phyloP scores from a whole-genome alignment of 2,329 filamentous ascomycete genomes.

The Aspergillus caelatus region DNA sequence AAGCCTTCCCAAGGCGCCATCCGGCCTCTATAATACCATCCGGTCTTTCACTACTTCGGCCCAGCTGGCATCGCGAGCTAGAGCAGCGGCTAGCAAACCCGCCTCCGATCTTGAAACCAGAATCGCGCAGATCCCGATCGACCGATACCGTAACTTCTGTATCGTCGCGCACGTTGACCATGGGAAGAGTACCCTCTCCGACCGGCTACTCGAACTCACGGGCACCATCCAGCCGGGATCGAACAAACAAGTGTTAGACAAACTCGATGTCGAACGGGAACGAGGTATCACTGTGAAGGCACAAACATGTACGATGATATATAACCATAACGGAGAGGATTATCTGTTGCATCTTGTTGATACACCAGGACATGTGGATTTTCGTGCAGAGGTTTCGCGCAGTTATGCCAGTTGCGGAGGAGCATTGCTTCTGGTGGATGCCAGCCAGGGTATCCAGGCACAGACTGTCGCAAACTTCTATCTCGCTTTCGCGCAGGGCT shows the following conservation, averaged over 20 bases:
- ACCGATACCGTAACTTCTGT: slow-evolving; percentile 83
- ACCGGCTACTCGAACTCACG: slow-evolving; percentile 88
- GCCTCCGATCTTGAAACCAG: slow-evolving; percentile 61
- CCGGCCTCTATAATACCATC: slow-evolving; percentile 24
- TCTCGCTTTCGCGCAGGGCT: slow-evolving; percentile 87
- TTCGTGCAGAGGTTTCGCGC: slow-evolving; percentile 90
- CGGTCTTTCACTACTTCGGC: slow-evolving; percentile 38
- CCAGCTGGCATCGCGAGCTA: slow-evolving; percentile 22
- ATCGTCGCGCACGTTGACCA: slow-evolving; percentile 99
- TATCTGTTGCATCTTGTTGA: slow-evolving; percentile 95
- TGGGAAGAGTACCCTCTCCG: slow-evolving; percentile 94
- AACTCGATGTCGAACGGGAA: slow-evolving; percentile 93
- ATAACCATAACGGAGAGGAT: slow-evolving; percentile 80
- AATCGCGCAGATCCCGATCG: slow-evolving; percentile 54
- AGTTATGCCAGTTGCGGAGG: slow-evolving; percentile 97
- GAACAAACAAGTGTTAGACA: slow-evolving; percentile 96
- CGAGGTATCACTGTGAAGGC: slow-evolving; percentile 98
- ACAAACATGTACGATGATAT: slow-evolving; percentile 97
- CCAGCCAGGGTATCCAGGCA: slow-evolving; percentile 93
- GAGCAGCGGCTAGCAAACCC: slow-evolving; percentile 25
- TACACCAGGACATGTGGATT: slow-evolving; percentile 96
- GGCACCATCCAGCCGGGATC: slow-evolving; percentile 84
- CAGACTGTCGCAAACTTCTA: slow-evolving; percentile 99
- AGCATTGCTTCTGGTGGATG: slow-evolving; percentile 88
- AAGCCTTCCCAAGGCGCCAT: slow-evolving; percentile 32